Base-by-base conservation (phyloP, 2,329 filamentous ascomycete species). In the Hypocreales sp. region DNA sequence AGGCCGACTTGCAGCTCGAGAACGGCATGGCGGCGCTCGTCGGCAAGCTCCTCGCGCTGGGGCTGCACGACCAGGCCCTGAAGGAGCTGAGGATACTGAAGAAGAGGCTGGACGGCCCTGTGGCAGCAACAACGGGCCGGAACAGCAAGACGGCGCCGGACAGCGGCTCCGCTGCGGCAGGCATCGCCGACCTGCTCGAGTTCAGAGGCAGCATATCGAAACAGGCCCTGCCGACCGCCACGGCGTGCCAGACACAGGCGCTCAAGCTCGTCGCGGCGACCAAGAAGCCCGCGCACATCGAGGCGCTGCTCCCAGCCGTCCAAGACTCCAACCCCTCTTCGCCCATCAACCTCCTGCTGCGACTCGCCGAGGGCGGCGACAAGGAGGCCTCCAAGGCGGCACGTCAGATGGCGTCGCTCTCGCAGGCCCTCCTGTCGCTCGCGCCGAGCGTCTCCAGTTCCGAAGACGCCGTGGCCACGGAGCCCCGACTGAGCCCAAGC, bases 11-110 rank as follows among this genome's bases (percentile, higher is more conserved):
- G 21, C 78, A 86, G 42, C 49, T 86, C 4, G 80, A 86, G 44
- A 72, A 61, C 32, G 80, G 79, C 29, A 79, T 81, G 61, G 67
- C 77, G 11, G 71, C 74, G 0, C 61, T 86, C 28, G 51, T 77
- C 21, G 67, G 67, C 21, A 81, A 74, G 43, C 56, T 86, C 1
- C 53, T 83, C 10, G 55, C 58, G 0, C 56, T 82, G 25, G 68
- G 70, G 1, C 48, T 84, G 27, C 67, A 78, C 24, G 67, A 72
- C n/a, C 57, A 76, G 31, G 79, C 80, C 0, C 50, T 72, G 22
- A 79, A 72, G 41, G 79, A 86, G 40, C 46, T 86, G 32, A 59
- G 67, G 22, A 53, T 73, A 8, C 46, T 86, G 36, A 83, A 80
- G 46, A 61, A 55, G 33, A 61, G 71, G 18, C 40, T 86, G 23